Conservation (phyloP, 1,284 basidiomycete species). For the Hypsizygus ulmarius region DNA sequence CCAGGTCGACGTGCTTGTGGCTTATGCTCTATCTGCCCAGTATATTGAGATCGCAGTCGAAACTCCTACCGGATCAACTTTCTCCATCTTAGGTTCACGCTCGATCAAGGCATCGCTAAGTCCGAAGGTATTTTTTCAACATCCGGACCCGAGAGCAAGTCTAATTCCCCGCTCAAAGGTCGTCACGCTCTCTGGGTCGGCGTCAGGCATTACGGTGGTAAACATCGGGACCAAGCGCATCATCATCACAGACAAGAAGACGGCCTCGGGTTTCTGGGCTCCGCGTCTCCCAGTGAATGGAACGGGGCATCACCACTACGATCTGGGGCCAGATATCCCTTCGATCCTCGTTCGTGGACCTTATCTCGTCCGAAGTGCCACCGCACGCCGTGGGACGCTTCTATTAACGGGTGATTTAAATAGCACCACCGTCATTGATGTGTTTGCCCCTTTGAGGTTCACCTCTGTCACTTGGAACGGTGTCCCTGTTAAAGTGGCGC, state of each 20-base stretch:
- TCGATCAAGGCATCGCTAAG: conserved; percentile 21
- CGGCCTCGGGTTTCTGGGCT: conserved; percentile 40
- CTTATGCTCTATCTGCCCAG: conserved; percentile 37
- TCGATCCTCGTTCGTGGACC: conserved; percentile 44
- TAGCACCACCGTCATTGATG: conserved; percentile 36
- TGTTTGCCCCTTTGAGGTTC: conserved; percentile 36
- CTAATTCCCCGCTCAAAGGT: conserved; percentile 12
- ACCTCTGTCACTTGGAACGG: conserved; percentile 46
- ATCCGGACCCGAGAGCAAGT: background rate
- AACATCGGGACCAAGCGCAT: conserved; percentile 30
- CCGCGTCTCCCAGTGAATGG: conserved; percentile 26
- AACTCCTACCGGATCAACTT: conserved; percentile 8
- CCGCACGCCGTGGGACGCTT: conserved; percentile 30
- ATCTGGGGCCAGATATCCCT: conserved; percentile 30
- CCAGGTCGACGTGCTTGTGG: conserved; percentile 35
- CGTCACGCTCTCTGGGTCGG: conserved; percentile 32
- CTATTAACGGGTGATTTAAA: conserved; percentile 43
- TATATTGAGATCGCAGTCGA: conserved; percentile 33
- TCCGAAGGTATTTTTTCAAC: conserved; percentile 11
- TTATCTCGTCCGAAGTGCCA: conserved; percentile 44
- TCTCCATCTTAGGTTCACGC: conserved; percentile 21
- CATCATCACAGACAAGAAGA: conserved; percentile 40
- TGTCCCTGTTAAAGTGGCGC: conserved; percentile 20
- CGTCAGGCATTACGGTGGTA: conserved; percentile 34
- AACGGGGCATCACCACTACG: conserved; percentile 26